phyloP scores from a whole-genome alignment of 352 stramenopile species.

The Phytophthora multivora region DNA sequence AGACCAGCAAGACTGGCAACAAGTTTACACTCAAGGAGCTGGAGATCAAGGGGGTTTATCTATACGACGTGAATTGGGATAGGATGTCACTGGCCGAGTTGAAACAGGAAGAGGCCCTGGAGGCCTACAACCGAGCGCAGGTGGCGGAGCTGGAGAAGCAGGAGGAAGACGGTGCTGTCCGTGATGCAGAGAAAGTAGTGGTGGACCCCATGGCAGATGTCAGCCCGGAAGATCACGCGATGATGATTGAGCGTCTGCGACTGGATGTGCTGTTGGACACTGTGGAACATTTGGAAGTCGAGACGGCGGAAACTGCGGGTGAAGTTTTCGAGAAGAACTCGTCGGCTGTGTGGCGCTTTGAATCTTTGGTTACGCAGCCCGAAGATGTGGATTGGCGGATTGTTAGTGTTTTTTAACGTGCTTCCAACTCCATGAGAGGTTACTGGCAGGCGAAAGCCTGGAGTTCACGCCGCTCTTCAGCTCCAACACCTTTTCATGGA shows the following conservation, averaged over 20 bases:
- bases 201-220: constrained; percentile 13
- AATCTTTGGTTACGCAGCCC: constrained; percentile 52
- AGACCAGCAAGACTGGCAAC: constrained; percentile 54
- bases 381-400: constrained; percentile 65
- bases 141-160: constrained; percentile 40
- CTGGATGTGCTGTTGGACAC: constrained; percentile 48
- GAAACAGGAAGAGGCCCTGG: constrained; percentile 47
- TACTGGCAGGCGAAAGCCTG: too few species aligned
- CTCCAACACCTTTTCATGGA: too few species aligned
- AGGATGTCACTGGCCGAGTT: constrained; percentile 49
- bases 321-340: constrained; percentile 41
- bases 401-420: constrained; percentile 37
- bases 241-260: constrained; percentile 44
- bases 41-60: constrained; percentile 56
- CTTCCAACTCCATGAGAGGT: neutral
- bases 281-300: constrained; percentile 49
- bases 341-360: constrained; percentile 43
- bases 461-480: too few species aligned
- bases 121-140: constrained; percentile 40
- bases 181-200: constrained; percentile 12
- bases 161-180: constrained; percentile 1
- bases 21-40: constrained; percentile 51
- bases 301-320: constrained; percentile 25
- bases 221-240: constrained; percentile 24
- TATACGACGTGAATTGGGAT: constrained; percentile 52